Base-by-base conservation (phyloP, 129 eudicot genomes). In the Apium graveolens region DNA sequence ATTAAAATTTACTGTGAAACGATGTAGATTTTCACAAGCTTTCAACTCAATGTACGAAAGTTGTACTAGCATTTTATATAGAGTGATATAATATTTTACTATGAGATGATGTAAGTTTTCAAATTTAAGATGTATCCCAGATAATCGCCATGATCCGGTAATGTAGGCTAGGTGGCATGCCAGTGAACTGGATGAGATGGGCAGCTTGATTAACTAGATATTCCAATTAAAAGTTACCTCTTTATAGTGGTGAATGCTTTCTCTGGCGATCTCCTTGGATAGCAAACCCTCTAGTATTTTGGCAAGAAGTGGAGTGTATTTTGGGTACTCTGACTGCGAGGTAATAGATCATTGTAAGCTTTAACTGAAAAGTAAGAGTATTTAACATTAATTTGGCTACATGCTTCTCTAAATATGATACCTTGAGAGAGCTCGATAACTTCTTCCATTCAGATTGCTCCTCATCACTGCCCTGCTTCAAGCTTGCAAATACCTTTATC, bases 251-350 rank as follows among this genome's bases (percentile, higher is more conserved):
- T 75, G 92, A 82, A 82, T 65, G 62, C 89, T 89, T 84, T 92
- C 97, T 80, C 83, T 86, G 39, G 70, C 85, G 13, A 83, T 81
- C 60, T 87, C 85, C 89, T 82, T 91, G 71, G 96, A 87, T 51
- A 86, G 49, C 88, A 92, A 49, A 29, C 91, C 91, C 82, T 92
- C 97, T 92, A 95, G 78, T 84, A 90, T 88, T 86, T 89, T 90
- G 55, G 96, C 91, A 85, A 95, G 97, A 85, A 95, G 81, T 41
- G 95, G 97, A 49, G 97, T 95, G 87, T 92, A 88, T 34, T 90
- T 90, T 32, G 96, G 94, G 87, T 95, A 95, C 75, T 95, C 97
- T 57, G 86, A 53, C 99, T 95, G 97, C 86, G 78, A 84, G 76
- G 17, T 53, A 75, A 79, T 24, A 78, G 77, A 74, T 38, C 76